Base-by-base conservation (phyloP, 768 basidiomycete species). In the Boletus rubroflammeus region DNA sequence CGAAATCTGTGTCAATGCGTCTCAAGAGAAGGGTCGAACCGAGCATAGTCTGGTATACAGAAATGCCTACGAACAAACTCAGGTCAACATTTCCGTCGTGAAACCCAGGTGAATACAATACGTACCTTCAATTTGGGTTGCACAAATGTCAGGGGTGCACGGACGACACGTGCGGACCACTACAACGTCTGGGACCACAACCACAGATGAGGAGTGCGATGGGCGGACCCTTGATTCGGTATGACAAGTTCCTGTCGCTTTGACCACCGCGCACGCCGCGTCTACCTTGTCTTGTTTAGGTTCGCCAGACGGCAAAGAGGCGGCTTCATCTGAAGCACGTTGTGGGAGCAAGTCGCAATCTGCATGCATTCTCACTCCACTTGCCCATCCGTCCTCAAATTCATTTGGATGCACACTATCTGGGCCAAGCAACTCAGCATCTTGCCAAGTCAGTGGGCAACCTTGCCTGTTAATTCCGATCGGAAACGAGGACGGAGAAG, bases 1-100 rank as follows among this genome's bases (percentile, higher is more conserved):
- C 86, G 60, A 86, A 90, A 63, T 88, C 86, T 32, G 86, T 86
- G 71, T 90, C 88, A 51, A 89, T 82, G 58, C 88, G 83, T 61
- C 88, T 82, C 58, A 89, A 70, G 44, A 90, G 74, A 31, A 78
- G 72, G 47, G 75, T 74, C 8, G 77, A 68, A 38, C 80, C 82
- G 10, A 89, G 76, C 48, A 72, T 75, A 69, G 83, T 86, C 65
- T 86, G 85, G 69, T 88, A 90, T 47, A 90, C 86, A 36, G 85
- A 80, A 51, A 90, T 84, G 60, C 83, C 88, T 90, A 62, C 6
- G 17, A 55, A 47, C 9, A 41, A n/a, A 52, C 23, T 31, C 14
- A 29, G 31, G 28, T 66, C 49, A 67, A 50, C 41, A 43, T 32
- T 50, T 29, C 48, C 23, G 34, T 44, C 21, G 17, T 23, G 19